Evolutionary conservation across 495 filamentous ascomycete species (phyloP).

Genomic region (Penicillium soppii): DNA sequence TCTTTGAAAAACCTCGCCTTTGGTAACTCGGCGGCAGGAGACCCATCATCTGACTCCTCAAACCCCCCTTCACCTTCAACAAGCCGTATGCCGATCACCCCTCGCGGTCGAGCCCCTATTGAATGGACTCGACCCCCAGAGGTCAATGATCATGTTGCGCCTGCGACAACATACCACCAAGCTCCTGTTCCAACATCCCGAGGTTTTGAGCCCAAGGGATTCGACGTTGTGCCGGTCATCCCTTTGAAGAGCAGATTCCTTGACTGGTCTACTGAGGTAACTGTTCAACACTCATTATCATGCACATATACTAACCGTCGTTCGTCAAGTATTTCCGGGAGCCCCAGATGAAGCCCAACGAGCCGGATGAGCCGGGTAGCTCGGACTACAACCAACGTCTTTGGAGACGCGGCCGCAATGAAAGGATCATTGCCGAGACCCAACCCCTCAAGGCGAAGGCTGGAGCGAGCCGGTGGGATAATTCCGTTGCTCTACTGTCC

Average conservation of each 20-base stretch:
- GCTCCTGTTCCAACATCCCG: slow-evolving; percentile 74
- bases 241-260: slow-evolving; percentile 82
- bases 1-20: slow-evolving; percentile 71
- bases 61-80: slow-evolving; percentile 33
- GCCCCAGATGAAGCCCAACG: slow-evolving; percentile 95
- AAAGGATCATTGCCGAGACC: slow-evolving; percentile 84
- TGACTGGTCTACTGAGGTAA: slow-evolving; percentile 89
- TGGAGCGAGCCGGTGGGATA: slow-evolving; percentile 80
- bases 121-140: slow-evolving; percentile 78
- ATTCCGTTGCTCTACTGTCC: slow-evolving; percentile 71
- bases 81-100: slow-evolving; percentile 47
- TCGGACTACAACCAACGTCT: slow-evolving; percentile 95
- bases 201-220: slow-evolving; percentile 62
- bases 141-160: slow-evolving; percentile 67
- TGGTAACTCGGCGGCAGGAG: slow-evolving; percentile 38
- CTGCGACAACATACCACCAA: slow-evolving; percentile 70
- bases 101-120: slow-evolving; percentile 58
- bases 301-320: slow-evolving; percentile 32
- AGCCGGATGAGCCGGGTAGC: slow-evolving; percentile 94
- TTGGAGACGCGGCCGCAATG: slow-evolving; percentile 91
- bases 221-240: slow-evolving; percentile 55
- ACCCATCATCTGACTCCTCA: slow-evolving; percentile 25
- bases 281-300: slow-evolving; percentile 6
- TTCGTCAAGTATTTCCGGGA: slow-evolving; percentile 92
- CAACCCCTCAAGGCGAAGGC: slow-evolving; percentile 90